Percentiles rank a stretch among this genome's conserved stretches.
Conservation (phyloP, 139 green algal genomes). For the Nannochloris sp. region DNA sequence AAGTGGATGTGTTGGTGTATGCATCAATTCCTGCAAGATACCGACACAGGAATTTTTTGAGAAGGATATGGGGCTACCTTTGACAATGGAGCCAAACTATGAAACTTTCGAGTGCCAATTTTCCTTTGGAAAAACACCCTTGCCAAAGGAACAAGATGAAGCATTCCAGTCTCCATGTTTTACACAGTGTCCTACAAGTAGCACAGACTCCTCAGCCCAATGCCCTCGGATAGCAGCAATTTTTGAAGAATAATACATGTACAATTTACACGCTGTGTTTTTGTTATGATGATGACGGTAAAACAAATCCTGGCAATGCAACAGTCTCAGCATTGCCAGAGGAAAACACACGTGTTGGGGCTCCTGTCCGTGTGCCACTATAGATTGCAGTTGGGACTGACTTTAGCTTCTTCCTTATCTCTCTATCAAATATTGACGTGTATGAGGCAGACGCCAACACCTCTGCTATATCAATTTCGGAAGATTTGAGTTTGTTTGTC, state of each 20-base stretch:
- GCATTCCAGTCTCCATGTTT: conserved; percentile 44
- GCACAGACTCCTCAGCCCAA: background rate
- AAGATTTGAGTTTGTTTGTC: conserved; percentile 55
- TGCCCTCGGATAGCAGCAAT: background rate
- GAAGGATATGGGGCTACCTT: conserved; percentile 71
- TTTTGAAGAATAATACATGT: background rate
- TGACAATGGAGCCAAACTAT: conserved; percentile 89
- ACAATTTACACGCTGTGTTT: too few relatives aligned
- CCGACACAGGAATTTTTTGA: conserved; percentile 83
- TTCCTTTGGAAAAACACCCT: conserved; percentile 22
- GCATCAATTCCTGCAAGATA: conserved; percentile 85
- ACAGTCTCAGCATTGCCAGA: background rate
- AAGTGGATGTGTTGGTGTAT: conserved; percentile 68
- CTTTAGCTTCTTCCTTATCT: conserved; percentile 61
- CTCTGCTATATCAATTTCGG: conserved; percentile 64
- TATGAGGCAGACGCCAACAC: conserved; percentile 53
- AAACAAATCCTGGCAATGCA: background rate
- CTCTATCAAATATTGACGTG: conserved; percentile 45
- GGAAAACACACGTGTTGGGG: conserved; percentile 20
- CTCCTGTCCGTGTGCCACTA: conserved; percentile 2
- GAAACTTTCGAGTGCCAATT: conserved; percentile 65
- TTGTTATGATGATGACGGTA: too few relatives aligned
- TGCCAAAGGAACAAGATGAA: conserved; percentile 44
- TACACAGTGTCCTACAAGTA: conserved; percentile 17
- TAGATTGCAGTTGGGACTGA: conserved; percentile 49